Conservation (phyloP, 176 grass and related monocot species). For the Lolium multiflorum region DNA sequence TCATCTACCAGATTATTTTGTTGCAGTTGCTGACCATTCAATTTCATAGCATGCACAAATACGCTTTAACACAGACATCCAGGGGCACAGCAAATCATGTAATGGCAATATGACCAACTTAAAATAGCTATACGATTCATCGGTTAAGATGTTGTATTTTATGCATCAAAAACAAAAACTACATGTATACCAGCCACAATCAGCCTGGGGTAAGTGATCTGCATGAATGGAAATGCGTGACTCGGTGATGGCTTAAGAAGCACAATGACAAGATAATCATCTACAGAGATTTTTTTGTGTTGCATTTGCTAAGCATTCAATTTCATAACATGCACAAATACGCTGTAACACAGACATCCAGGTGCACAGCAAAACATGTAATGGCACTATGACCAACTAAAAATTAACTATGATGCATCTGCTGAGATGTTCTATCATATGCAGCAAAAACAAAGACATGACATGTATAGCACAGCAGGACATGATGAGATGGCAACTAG, state of each 20-base stretch:
- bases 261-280: slow-evolving; percentile 30
- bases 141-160: slow-evolving; percentile 8
- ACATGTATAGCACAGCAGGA: background rate
- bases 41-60: slow-evolving; percentile 4
- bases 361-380: background rate
- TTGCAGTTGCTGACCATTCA: background rate
- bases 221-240: slow-evolving; percentile 54
- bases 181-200: slow-evolving; percentile 44
- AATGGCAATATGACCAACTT: slow-evolving; percentile 7
- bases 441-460: slow-evolving; percentile 1
- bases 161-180: background rate
- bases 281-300: background rate
- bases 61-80: slow-evolving; percentile 12
- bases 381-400: slow-evolving; percentile 11
- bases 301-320: background rate
- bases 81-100: background rate
- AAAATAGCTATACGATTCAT: slow-evolving; percentile 13
- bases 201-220: slow-evolving; percentile 54
- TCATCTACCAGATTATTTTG: background rate
- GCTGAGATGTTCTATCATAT: slow-evolving; percentile 2
- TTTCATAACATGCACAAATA: slow-evolving; percentile 7
- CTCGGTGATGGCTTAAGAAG: slow-evolving; percentile 40
- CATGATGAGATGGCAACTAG: slow-evolving; percentile 23
- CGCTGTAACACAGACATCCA: slow-evolving; percentile 11
- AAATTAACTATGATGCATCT: slow-evolving; percentile 7